Evolutionary conservation across 2,329 filamentous ascomycete genomes (phyloP), one percentile per base, ranked within the genome.

Genomic region (Fusarium pininemorale): DNA sequence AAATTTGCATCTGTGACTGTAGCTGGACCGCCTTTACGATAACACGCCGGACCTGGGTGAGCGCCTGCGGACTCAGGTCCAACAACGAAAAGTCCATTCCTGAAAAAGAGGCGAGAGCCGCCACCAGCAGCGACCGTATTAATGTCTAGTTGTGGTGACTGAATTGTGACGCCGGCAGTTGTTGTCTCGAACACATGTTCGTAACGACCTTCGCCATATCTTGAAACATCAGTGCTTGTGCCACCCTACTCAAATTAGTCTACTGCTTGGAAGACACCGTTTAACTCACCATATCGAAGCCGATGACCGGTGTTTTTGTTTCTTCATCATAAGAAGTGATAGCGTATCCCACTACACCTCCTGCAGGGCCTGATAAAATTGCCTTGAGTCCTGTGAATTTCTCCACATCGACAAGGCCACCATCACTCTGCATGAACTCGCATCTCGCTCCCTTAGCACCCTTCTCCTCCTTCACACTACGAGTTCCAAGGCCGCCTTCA

Each of bases 171-270:
- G n/a, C 95, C 95, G 0, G 95, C 95, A 2, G 94, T 97, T 1
- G 94, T 97, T 0, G 95, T 97, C 82, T 97, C 95, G 75, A 98
- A 98, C 2, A 97, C 94, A 78, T 98, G 95, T 77, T 98, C 95
- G 78, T 97, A 96, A 62, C 94, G 88, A 22, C 95, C 95, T 61
- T 92, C 90, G 11, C 93, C 94, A 77, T 96, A 98, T 55, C 95
- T 88, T 39, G 94, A 97, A 15, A 98, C 94, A 81, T 98, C 95
- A 2, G 95, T 98, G 65, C 92, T 95, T 1, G 95, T 98, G 16
- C 95, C 95, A 42, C 94, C 94, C 81, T 82, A 35, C 12, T 9
- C 26, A 22, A 44, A 59, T 77, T 62, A 79, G 74, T 24, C 15
- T 14, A 12, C 16, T 16, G 30, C 28, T 12, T 30, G 16, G 11